Evolutionary conservation across 1,284 basidiomycete genomes (phyloP), one percentile per base, ranked within the genome.

Genomic region (Abortiporus biennis): DNA sequence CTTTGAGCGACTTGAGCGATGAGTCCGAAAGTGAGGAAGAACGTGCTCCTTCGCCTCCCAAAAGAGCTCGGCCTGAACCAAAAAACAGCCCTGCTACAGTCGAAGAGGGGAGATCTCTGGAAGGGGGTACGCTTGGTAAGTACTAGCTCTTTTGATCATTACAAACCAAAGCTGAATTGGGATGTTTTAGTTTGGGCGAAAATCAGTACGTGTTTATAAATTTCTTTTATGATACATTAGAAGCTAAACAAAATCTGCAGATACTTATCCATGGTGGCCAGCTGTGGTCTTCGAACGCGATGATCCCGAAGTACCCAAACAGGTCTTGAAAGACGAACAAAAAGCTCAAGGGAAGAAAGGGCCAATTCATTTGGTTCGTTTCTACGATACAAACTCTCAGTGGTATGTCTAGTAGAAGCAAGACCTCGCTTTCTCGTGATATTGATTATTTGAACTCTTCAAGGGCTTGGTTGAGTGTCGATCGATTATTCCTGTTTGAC

Each of bases 261-360:
- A 55, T 20, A 56, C 62, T 9, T 69, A 57, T 43, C 69, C 69
- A 2, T 71, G 65, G 65, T 71, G 65, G 62, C 65, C 68, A 17
- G 68, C 66, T 3, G 67, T 68, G 16, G 59, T 71, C 4, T 66
- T 59, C 38, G 69, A 71, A 34, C 50, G 52, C 6, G 65, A 72
- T 27, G 61, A 65, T 35, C 48, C 58, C 5, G 57, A 57, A 0
- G 62, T 77, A 12, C 68, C 71, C 0, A 47, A 54, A 11, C 48
- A 50, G 5, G 66, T 74, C 44, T 59, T 17, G 46, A 40, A 41
- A 15, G 45, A 48, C 37, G 40, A 45, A 27, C n/a, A n/a, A n/a
- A n/a, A n/a, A n/a, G n/a, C n/a, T n/a, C n/a, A n/a, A n/a, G n/a
- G n/a, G n/a, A n/a, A n/a, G n/a, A n/a, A n/a, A n/a, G 47, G 47